Conservation (phyloP, 2,329 filamentous ascomycete species). For the Stenocarpella maydis region DNA sequence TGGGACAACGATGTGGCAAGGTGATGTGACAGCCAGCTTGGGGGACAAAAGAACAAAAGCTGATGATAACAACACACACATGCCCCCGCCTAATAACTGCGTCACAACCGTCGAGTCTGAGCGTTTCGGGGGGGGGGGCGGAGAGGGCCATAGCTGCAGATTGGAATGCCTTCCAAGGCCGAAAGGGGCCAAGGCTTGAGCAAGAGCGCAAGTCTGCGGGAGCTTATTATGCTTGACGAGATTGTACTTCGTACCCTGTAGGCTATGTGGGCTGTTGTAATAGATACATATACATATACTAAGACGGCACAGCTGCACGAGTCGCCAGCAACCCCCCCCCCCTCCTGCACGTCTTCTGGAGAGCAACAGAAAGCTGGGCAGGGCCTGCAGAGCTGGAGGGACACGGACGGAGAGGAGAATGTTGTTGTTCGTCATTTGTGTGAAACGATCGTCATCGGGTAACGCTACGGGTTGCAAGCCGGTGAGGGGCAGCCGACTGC, state of each 20-base stretch:
- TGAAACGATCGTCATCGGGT: conserved; percentile 22
- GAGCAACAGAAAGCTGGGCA: too few species aligned
- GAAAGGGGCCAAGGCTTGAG: conserved; percentile 4
- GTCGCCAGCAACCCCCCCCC: background rate
- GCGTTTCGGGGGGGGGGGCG: background rate
- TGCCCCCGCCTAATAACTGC: too few species aligned
- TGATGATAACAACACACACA: background rate
- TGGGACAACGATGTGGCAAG: background rate
- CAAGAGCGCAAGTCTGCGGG: background rate
- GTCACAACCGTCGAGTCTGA: conserved; percentile 17
- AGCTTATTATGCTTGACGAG: conserved; percentile 8
- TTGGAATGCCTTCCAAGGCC: background rate
- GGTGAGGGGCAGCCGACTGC: conserved; percentile 14
- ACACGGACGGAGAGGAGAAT: background rate
- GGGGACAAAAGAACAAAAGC: conserved; percentile 9
- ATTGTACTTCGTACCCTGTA: too few species aligned
- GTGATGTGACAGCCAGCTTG: conserved; percentile 12
- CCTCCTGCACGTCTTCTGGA: too few species aligned
- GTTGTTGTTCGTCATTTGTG: conserved; percentile 21
- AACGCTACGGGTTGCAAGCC: background rate
- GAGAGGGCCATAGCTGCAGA: conserved; percentile 13
- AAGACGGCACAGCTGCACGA: background rate
- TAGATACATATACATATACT: too few species aligned
- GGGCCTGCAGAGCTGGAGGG: too few species aligned
- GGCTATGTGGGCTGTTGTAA: background rate